Evolutionary conservation across 176 grass and related monocot species (phyloP).

Genomic region (Lolium perenne): DNA sequence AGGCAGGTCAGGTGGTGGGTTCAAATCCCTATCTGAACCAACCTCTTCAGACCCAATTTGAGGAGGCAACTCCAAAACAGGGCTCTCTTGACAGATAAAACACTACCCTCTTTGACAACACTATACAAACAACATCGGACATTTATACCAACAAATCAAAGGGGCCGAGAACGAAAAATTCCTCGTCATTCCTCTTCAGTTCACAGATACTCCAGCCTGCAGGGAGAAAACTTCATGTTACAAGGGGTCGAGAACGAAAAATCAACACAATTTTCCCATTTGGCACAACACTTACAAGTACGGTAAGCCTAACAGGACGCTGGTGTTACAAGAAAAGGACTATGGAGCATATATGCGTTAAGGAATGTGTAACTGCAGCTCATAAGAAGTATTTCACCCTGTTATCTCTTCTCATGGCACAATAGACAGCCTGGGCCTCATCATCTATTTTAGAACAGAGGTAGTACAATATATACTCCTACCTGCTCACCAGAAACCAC

Average conservation of each 20-base stretch:
- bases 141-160: too few species aligned
- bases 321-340: conserved; percentile 22
- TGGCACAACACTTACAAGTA: conserved; percentile 26
- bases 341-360: conserved; percentile 13
- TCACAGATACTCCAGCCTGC: conserved; percentile 22
- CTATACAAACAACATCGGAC: too few species aligned
- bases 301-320: background rate
- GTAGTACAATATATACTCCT: background rate
- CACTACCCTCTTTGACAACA: too few species aligned
- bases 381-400: conserved; percentile 96
- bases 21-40: too few species aligned
- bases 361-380: conserved; percentile 21
- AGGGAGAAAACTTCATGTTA: background rate
- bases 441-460: background rate
- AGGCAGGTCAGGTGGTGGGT: too few species aligned
- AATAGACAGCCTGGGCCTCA: conserved; percentile 71
- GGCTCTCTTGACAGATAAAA: too few species aligned
- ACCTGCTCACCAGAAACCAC: conserved; percentile 96
- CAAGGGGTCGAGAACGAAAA: background rate
- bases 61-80: too few species aligned
- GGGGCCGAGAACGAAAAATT: background rate
- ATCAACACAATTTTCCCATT: background rate
- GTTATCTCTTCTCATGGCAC: conserved; percentile 93
- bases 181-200: background rate
- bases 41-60: too few species aligned